Conservation (phyloP, 1,139 yeast species). For the Kodamaea plutei region DNA sequence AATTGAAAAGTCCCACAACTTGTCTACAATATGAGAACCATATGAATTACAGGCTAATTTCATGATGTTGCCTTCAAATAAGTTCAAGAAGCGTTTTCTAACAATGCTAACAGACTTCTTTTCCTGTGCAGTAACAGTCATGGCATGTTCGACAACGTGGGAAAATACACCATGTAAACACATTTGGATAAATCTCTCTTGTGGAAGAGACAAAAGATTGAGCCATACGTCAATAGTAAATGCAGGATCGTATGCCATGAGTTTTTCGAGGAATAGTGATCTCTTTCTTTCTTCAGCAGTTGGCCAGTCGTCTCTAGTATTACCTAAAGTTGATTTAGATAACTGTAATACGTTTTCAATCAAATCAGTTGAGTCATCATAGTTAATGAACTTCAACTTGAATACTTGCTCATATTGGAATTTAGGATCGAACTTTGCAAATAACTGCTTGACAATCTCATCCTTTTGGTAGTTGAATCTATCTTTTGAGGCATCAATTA, state of each 20-base stretch:
- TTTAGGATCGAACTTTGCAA: constrained; percentile 55
- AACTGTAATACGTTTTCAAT: constrained; percentile 63
- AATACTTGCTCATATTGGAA: constrained; percentile 34
- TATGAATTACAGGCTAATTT: constrained; percentile 78
- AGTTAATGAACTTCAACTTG: constrained; percentile 13
- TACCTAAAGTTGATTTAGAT: constrained; percentile 70
- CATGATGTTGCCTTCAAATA: constrained; percentile 50
- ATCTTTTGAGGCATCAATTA: constrained; percentile 63
- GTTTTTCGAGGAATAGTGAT: constrained; percentile 65
- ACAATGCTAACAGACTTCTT: constrained; percentile 50
- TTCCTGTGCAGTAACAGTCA: constrained; percentile 37
- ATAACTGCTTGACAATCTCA: constrained; percentile 60
- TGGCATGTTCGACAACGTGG: constrained; percentile 69
- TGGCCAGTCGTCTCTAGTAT: constrained; percentile 86
- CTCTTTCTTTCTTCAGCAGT: constrained; percentile 86
- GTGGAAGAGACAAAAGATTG: constrained; percentile 56
- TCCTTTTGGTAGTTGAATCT: constrained; percentile 59
- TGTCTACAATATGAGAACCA: constrained; percentile 89
- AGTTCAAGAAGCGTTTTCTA: constrained; percentile 67
- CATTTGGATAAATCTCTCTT: constrained; percentile 60
- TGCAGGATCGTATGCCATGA: constrained; percentile 60
- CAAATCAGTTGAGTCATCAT: constrained; percentile 44
- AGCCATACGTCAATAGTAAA: constrained; percentile 58
- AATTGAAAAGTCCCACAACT: constrained; percentile 73
- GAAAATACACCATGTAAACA: constrained; percentile 86